Percentiles rank a stretch among this genome's conserved stretches.
Evolutionary conservation across 345 rosid species (phyloP).

Genomic region (Mercurialis annua): DNA sequence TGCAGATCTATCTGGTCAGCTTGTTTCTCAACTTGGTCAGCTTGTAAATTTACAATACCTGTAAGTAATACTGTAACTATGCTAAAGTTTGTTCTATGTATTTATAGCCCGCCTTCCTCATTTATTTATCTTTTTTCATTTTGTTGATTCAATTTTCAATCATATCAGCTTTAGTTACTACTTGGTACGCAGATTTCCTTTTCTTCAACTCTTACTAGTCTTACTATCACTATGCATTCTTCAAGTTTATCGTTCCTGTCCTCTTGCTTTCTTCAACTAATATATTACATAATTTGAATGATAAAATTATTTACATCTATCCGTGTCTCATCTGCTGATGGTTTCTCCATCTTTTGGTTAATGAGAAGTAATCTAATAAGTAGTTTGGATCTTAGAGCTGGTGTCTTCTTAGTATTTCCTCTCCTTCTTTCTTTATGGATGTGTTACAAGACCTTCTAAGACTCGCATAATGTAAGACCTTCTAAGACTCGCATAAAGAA

Average conservation of each 20-base stretch:
- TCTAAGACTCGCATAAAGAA: too few species aligned
- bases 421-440: too few species aligned
- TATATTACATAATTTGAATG: too few species aligned
- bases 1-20: conserved; percentile 60
- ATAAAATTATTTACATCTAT: too few species aligned
- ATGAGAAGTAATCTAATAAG: too few species aligned
- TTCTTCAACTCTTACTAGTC: too few species aligned
- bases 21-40: conserved; percentile 58
- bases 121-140: background rate
- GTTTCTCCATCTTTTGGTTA: background rate
- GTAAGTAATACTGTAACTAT: conserved; percentile 38
- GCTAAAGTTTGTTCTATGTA: background rate
- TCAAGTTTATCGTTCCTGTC: background rate
- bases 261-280: background rate
- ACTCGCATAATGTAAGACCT: too few species aligned
- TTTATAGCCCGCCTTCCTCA: background rate
- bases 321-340: background rate
- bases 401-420: background rate
- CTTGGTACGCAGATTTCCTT: background rate
- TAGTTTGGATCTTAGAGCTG: background rate
- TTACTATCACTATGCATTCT: background rate
- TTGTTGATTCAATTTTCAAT: background rate
- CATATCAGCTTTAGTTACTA: background rate
- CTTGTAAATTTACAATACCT: conserved; percentile 71
- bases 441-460: too few species aligned